These are phyloP conservation scores for Chlorella vulgaris DNA, from an alignment of 139 green algal genomes.

Conservation along the genomic window DNA sequence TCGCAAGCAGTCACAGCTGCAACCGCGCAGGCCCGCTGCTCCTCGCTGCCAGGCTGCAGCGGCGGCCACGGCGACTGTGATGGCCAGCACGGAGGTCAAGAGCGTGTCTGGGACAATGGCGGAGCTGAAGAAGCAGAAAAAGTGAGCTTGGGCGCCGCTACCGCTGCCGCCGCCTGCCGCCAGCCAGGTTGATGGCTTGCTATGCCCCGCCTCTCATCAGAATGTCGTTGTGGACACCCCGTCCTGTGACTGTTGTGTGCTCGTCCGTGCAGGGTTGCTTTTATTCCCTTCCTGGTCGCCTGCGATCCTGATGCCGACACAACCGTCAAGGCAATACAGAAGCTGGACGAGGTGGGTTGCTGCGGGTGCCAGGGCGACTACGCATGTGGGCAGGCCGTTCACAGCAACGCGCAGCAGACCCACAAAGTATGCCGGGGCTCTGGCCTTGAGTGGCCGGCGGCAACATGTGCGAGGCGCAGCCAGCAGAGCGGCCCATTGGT, in stretches of 20 bases:
- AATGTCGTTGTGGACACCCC: too few relatives aligned
- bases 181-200: neutral
- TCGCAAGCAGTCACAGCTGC: too few relatives aligned
- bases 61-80: too few relatives aligned
- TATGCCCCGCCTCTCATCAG: too few relatives aligned
- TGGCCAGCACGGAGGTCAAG: neutral
- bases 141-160: constrained; percentile 7
- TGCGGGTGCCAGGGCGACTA: constrained; percentile 52
- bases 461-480: too few relatives aligned
- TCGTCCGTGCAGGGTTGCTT: constrained; percentile 66
- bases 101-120: constrained; percentile 58
- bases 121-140: constrained; percentile 59
- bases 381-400: too few relatives aligned
- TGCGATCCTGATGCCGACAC: constrained; percentile 93
- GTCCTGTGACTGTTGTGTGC: too few relatives aligned
- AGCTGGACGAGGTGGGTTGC: constrained; percentile 58
- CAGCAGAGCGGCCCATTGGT: too few relatives aligned
- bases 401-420: too few relatives aligned
- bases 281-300: constrained; percentile 96
- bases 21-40: too few relatives aligned
- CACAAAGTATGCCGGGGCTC: too few relatives aligned
- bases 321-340: constrained; percentile 80
- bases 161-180: neutral
- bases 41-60: neutral
- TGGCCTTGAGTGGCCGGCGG: neutral